Conservation (phyloP, 2,329 filamentous ascomycete genomes). For the Hortaea sp. region DNA sequence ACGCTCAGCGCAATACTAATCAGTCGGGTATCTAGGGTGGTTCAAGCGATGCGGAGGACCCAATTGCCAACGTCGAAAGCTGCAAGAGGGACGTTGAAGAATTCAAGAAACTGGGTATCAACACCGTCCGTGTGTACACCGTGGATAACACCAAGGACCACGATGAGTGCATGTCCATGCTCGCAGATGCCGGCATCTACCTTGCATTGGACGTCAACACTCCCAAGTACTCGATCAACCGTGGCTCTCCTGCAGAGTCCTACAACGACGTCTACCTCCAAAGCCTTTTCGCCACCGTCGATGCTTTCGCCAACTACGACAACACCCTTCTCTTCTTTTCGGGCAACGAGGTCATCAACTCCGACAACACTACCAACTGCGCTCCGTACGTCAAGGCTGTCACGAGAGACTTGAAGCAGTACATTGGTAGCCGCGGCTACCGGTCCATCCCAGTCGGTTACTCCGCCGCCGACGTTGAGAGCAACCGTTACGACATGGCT, state of each 20-base stretch:
- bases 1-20: too few species aligned
- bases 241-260: slow-evolving; percentile 57
- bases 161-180: slow-evolving; percentile 71
- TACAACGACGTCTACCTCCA: slow-evolving; percentile 85
- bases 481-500: slow-evolving; percentile 79
- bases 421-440: slow-evolving; percentile 60
- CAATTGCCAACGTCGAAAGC: slow-evolving; percentile 57
- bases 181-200: slow-evolving; percentile 82
- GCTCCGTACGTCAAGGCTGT: slow-evolving; percentile 64
- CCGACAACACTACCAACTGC: slow-evolving; percentile 49
- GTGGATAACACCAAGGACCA: slow-evolving; percentile 78
- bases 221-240: slow-evolving; percentile 82
- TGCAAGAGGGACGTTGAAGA: slow-evolving; percentile 73
- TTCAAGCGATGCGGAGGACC: slow-evolving; percentile 55
- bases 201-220: slow-evolving; percentile 86
- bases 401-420: slow-evolving; percentile 71
- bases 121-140: slow-evolving; percentile 86
- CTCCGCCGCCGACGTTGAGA: slow-evolving; percentile 73
- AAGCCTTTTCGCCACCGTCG: slow-evolving; percentile 78
- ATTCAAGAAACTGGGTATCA: slow-evolving; percentile 79
- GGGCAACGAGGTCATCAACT: slow-evolving; percentile 50
- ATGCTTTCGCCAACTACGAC: slow-evolving; percentile 69
- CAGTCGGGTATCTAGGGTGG: slow-evolving; percentile 25
- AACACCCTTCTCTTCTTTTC: slow-evolving; percentile 72
- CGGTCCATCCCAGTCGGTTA: slow-evolving; percentile 68